These are phyloP conservation scores for Tetrapisispora pingtungensis DNA, from an alignment of 805 yeast genomes.

Conservation along the genomic window DNA sequence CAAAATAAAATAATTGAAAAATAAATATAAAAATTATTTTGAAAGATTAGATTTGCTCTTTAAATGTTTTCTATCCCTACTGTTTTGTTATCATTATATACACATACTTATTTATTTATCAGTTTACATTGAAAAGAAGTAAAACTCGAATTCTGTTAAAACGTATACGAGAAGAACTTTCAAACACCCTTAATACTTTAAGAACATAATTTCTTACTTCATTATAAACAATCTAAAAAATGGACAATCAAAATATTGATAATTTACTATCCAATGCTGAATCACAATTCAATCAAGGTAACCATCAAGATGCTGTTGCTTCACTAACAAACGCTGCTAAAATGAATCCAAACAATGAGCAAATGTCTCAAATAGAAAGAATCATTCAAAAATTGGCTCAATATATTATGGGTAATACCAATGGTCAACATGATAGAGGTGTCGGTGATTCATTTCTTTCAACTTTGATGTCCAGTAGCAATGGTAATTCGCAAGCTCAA, in stretches of 20 bases:
- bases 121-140: no score
- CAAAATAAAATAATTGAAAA: no score
- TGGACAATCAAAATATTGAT: not conserved
- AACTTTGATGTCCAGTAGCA: constrained; percentile 13
- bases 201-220: no score
- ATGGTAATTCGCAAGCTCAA: constrained; percentile 21
- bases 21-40: no score
- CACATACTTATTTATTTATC: no score
- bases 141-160: no score
- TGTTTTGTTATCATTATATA: no score
- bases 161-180: no score
- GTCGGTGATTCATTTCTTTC: constrained; percentile 16
- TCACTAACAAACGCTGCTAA: constrained; percentile 20
- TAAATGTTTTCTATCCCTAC: no score
- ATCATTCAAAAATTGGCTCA: constrained; percentile 15
- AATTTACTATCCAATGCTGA: constrained; percentile 18
- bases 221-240: not conserved
- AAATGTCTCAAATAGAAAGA: constrained; percentile 18
- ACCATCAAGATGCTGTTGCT: constrained; percentile 22
- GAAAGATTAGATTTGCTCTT: no score
- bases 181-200: no score
- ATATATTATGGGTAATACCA: constrained; percentile 10
- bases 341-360: constrained; percentile 16
- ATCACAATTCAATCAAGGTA: constrained; percentile 13
- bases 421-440: constrained; percentile 8